Evolutionary conservation across 768 basidiomycete genomes (phyloP), one percentile per base, ranked within the genome.

Genomic region (Suillus fuscotomentosus): DNA sequence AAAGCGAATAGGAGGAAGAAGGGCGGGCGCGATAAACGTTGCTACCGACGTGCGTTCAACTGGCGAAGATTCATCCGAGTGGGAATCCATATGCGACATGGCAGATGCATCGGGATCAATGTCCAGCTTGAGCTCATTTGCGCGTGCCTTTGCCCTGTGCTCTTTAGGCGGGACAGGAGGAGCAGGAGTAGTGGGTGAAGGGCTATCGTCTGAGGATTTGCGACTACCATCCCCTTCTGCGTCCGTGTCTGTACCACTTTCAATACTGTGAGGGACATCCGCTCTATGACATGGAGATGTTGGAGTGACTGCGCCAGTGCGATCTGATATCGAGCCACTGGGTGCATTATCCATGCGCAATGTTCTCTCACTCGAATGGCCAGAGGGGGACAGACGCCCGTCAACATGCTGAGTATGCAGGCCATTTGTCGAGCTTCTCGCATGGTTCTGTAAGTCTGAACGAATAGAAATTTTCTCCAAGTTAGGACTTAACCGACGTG

Each of bases 1-100:
- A 74, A 97, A 90, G n/a, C 92, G 87, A 70, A 97, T 95, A 0
- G 93, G 93, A 3, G 94, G 94, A 31, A 59, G 57, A 36, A 95
- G 80, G 3, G 93, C 91, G 45, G 95, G 94, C 0, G 92, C 91
- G 57, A 94, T 92, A 73, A 90, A 91, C 22, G 93, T 93, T 7
- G 90, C 81, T 69, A 84, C 84, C 9, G 89, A 88, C 13, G 84
- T 86, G 50, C 82, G 84, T 71, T 91, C 86, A 38, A 91, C 84
- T 0, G 87, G 85, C 2, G 86, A 85, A 13, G 85, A 85, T 67
- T 90, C 89, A 24, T 84, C 83, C 3, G 80, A 82, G 59, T 75
- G 75, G 56, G 61, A 62, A 60, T 82, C 81, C 13, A 71, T 62
- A 38, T 81, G 77, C 11, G 70, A 68, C 22, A 69, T 6, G 22